Evolutionary conservation across 2,329 filamentous ascomycete species (phyloP).

Genomic region (Pseudogymnoascus sp.): DNA sequence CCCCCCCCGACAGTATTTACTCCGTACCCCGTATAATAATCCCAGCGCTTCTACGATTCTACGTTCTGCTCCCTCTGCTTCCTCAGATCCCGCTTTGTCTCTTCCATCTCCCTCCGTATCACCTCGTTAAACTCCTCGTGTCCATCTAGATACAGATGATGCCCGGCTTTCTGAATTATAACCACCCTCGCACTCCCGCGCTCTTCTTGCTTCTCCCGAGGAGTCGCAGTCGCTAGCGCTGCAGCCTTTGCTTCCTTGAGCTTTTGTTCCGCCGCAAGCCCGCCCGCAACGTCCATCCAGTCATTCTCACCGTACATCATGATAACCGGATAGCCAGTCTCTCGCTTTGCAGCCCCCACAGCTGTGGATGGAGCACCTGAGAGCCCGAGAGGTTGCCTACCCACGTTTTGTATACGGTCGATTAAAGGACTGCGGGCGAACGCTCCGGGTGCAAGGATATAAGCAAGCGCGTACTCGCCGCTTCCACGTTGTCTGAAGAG

Average conservation of each 20-base stretch:
- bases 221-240: constrained; percentile 50
- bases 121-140: constrained; percentile 61
- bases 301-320: constrained; percentile 97
- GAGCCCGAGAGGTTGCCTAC: constrained; percentile 49
- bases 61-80: constrained; percentile 11
- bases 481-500: constrained; percentile 88
- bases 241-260: constrained; percentile 59
- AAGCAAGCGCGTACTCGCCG: constrained; percentile 87
- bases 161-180: constrained; percentile 62
- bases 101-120: constrained; percentile 57
- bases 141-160: constrained; percentile 64
- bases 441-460: constrained; percentile 86
- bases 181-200: constrained; percentile 76
- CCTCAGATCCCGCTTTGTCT: constrained; percentile 29
- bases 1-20: background rate
- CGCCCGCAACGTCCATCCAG: constrained; percentile 95
- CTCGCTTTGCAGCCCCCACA: constrained; percentile 17
- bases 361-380: constrained; percentile 10
- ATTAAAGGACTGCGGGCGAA: constrained; percentile 85
- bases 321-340: constrained; percentile 68
- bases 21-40: background rate
- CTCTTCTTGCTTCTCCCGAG: constrained; percentile 61
- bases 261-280: constrained; percentile 69
- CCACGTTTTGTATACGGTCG: constrained; percentile 75
- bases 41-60: background rate